A percentile compares a stretch with the other conserved stretches of the same genome.
These are phyloP conservation scores for Clitoria ternatea DNA, from an alignment of 306 rosid species.

Conservation along the genomic window DNA sequence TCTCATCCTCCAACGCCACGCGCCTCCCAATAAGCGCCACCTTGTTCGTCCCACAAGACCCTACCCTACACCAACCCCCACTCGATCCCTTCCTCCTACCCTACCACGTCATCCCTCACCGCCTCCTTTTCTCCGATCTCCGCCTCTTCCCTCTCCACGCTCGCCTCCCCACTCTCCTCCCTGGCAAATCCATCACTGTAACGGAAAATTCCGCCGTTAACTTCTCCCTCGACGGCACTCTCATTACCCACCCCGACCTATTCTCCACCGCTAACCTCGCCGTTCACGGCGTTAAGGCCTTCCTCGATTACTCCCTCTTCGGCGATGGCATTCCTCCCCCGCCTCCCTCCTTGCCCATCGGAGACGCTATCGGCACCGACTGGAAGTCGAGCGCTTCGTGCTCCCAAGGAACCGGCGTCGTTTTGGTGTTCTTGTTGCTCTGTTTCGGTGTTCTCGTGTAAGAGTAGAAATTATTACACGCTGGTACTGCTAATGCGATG, in stretches of 20 bases:
- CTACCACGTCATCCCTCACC: slow-evolving; percentile 70
- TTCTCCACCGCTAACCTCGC: slow-evolving; percentile 36
- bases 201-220: slow-evolving; percentile 44
- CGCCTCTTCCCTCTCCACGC: slow-evolving; percentile 40
- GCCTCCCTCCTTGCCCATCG: not conserved
- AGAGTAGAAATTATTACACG: too few species aligned
- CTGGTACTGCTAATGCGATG: too few species aligned
- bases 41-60: slow-evolving; percentile 55
- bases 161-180: slow-evolving; percentile 73
- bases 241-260: slow-evolving; percentile 48
- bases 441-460: not conserved
- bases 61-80: not conserved
- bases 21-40: slow-evolving; percentile 48
- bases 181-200: slow-evolving; percentile 42
- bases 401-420: not conserved
- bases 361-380: not conserved
- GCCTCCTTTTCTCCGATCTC: slow-evolving; percentile 65
- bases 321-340: not conserved
- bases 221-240: slow-evolving; percentile 47
- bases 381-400: not conserved
- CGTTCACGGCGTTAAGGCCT: slow-evolving; percentile 43
- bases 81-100: slow-evolving; percentile 43
- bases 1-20: slow-evolving; percentile 28
- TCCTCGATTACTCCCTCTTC: slow-evolving; percentile 53
- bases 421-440: not conserved